Base-by-base conservation (phyloP, 2,329 filamentous ascomycete genomes). In the Curvularia hawaiiensis region DNA sequence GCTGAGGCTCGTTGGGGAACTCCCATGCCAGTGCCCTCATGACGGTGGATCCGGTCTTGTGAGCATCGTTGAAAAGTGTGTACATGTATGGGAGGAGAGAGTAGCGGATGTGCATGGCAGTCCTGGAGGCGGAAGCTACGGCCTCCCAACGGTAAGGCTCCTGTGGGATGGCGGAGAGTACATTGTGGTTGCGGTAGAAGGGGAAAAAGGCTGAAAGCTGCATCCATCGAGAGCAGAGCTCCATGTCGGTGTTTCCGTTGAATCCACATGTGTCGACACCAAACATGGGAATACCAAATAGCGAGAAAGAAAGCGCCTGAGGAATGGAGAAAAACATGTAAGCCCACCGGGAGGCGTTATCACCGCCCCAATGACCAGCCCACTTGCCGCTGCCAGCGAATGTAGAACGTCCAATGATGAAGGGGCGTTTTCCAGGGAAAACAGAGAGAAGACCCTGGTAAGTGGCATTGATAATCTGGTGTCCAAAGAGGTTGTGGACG, bases 321-420 rank as follows among this genome's bases (percentile, higher is more conserved):
- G 90, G 85, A 66, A 95, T 95, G 11, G 87, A 88, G 73, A 89
- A 88, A 75, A 84, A 89, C 85, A 93, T 90, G 72, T 87, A 89
- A 0, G 83, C 82, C 85, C 89, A 94, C 14, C 85, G 82, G 3
- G 87, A 88, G 18, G 80, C 78, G 69, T 92, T 93, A 73, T 94
- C 79, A 28, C 75, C 90, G 30, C 90, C 90, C 91, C 91, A 96
- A 75, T 95, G 91, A 1, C 90, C 91, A 1, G 90, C 88, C 79
- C 84, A 89, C 72, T 85, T 86, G 1, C 92, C 91, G 0, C 86
- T 86, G 3, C 91, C 91, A 10, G 90, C 83, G 69, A 94, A 95
- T 1, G 91, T 95, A 39, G 88, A 91, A 16, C 92, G 87, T 0
- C 89, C 90, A 67, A 96, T 92, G 70, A 96, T 90, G 76, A 96